Evolutionary conservation across 371 early-diverging fungal species (phyloP), one percentile per base, ranked within the genome.

Genomic region (Mucor piriformis): DNA sequence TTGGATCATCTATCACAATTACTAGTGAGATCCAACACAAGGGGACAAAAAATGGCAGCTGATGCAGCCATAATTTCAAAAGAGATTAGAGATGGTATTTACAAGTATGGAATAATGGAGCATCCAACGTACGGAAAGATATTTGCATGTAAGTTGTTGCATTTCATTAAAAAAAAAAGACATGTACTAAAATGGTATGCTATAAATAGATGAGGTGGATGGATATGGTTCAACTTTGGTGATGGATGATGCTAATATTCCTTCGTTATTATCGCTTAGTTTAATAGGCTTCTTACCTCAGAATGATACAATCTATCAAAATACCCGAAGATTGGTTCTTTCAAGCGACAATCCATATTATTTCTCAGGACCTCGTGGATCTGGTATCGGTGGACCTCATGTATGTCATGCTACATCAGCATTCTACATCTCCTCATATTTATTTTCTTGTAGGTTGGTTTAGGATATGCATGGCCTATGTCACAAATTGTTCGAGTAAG

Each of bases 181-280:
- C n/a, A n/a, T n/a, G n/a, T n/a, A n/a, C n/a, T n/a, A n/a, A n/a
- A n/a, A n/a, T n/a, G n/a, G n/a, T n/a, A n/a, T n/a, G n/a, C n/a
- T n/a, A 16, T 42, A 18, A 18, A 37, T 68, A 73, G 76, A 69
- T 38, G 90, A 89, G 57, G 82, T 85, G 18, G 88, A 89, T 54
- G 88, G 90, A 2, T 88, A 82, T 57, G 88, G 90, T 0, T 83
- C 85, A 8, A 24, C 55, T 0, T 65, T 86, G 6, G 55, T 89
- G 2, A 88, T 88, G 83, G 90, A 89, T 66, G 90, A 89, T 57
- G 88, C 88, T 6, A 88, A 87, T 48, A 70, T 88, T 4, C 90
- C 90, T 0, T 81, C 83, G 3, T 69, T 89, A 5, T 60, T 89
- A 12, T 83, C 87, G 0, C 64, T 89, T 11, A 84, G 85, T 10